Conservation (phyloP, 768 basidiomycete species). For the Mrakia blollopis region DNA sequence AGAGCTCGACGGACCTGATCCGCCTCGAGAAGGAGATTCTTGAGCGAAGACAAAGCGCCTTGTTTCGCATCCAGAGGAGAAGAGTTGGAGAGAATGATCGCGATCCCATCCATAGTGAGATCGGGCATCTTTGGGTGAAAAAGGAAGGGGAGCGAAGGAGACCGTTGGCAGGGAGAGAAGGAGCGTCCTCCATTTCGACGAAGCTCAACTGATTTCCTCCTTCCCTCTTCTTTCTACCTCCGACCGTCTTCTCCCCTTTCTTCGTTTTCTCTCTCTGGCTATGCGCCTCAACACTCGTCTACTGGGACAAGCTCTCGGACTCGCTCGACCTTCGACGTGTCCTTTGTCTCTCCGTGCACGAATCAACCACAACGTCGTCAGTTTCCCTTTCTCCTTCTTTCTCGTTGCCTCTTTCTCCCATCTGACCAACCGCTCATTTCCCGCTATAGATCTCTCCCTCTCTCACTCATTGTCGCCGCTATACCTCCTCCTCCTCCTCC, state of each 20-base stretch:
- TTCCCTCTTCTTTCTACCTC: not conserved
- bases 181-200: not conserved
- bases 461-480: not conserved
- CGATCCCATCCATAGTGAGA: not conserved
- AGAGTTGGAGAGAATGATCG: not conserved
- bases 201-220: not conserved
- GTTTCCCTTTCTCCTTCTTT: too few relatives aligned
- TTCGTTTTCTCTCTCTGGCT: too few relatives aligned
- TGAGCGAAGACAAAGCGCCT: not conserved
- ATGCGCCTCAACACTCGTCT: slow-evolving; percentile 1
- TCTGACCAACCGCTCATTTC: not conserved
- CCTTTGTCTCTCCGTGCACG: not conserved
- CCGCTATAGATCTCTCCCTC: not conserved
- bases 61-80: not conserved
- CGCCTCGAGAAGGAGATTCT: not conserved
- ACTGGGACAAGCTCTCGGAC: not conserved
- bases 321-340: not conserved
- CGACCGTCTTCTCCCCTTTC: not conserved
- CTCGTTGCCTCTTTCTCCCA: not conserved
- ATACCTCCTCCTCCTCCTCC: not conserved
- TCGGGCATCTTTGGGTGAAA: slow-evolving; percentile 53
- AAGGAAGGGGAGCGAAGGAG: not conserved
- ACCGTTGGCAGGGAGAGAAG: not conserved
- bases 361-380: not conserved
- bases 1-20: not conserved